Base-by-base conservation (phyloP, 73 alveolate genomes). In the Breviolum minutum region DNA sequence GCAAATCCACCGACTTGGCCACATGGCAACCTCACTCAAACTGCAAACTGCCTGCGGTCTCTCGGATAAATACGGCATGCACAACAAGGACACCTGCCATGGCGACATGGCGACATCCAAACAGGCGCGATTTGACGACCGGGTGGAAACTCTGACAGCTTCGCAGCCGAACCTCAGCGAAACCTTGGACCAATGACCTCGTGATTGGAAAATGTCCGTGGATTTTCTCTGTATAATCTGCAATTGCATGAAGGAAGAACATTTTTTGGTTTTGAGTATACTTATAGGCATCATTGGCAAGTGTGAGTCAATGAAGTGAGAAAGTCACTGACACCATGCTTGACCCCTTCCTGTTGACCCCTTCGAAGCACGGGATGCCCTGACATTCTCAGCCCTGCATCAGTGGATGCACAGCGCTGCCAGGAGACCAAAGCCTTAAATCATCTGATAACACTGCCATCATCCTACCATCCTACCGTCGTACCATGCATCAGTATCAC, bases 321-420 rank as follows among this genome's bases (percentile, higher is more conserved):
- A 40, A 40, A 40, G 0, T 40, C 5, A 0, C 0, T 2, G 54
- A 40, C n/a, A 40, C 3, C 54, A 40, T 40, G n/a, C n/a, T 40
- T 40, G 54, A 40, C 3, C 54, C 54, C 54, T 40, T 40, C 54
- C 3, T 0, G 54, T 40, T 40, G 54, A 40, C 54, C 54, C 54
- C 54, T 40, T 26, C 86, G n/a, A n/a, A n/a, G n/a, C n/a, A 10
- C 20, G 63, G 54, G n/a, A n/a, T n/a, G 54, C 54, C 54, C 54
- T 40, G 68, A 48, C 88, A 48, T 80, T 48, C 88, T 63, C 88
- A 80, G 32, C 30, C 32, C 69, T n/a, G 54, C 69, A 80, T 80
- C 88, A 16, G 88, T 80, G 30, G 88, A 63, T 40, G 54, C 88
- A 80, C 88, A 80, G 88, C 88, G 69, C 17, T 48, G 88, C 88